Percentiles rank a stretch among this genome's conserved stretches.
phyloP scores from a whole-genome alignment of 768 basidiomycete species.

The Amanita subjunquillea region DNA sequence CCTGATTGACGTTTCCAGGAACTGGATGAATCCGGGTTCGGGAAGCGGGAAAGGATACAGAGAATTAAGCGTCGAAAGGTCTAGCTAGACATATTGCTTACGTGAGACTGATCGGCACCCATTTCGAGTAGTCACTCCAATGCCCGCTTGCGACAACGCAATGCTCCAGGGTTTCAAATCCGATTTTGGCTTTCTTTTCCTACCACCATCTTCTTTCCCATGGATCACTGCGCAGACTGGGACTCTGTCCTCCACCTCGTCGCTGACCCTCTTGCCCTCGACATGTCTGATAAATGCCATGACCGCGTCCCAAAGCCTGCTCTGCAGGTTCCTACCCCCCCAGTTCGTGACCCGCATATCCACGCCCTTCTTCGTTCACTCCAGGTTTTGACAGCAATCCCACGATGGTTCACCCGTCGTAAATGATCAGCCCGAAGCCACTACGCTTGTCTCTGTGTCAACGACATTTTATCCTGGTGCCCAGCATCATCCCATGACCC shows the following conservation, averaged over 20 bases:
- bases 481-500: slow-evolving; percentile 39
- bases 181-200: slow-evolving; percentile 3
- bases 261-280: slow-evolving; percentile 33
- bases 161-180: slow-evolving; percentile 5
- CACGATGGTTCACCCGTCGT: slow-evolving; percentile 32
- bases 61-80: slow-evolving; percentile 39
- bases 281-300: slow-evolving; percentile 26
- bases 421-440: slow-evolving; percentile 24
- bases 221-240: slow-evolving; percentile 33
- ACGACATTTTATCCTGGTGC: slow-evolving; percentile 75
- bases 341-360: slow-evolving; percentile 28
- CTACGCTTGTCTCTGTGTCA: slow-evolving; percentile 59
- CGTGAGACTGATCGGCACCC: background rate
- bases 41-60: slow-evolving; percentile 78
- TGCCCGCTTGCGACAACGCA: background rate
- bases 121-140: background rate
- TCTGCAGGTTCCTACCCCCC: slow-evolving; percentile 53
- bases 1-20: slow-evolving; percentile 33
- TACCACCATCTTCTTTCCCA: slow-evolving; percentile 8
- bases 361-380: background rate
- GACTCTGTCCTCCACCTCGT: slow-evolving; percentile 55
- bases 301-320: slow-evolving; percentile 13
- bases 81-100: slow-evolving; percentile 5
- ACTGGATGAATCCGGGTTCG: slow-evolving; percentile 83
- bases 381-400: slow-evolving; percentile 25